Percentiles rank a stretch among this genome's conserved stretches.
phyloP scores from a whole-genome alignment of 1,284 basidiomycete genomes.

The Porogramme epimiltina region DNA sequence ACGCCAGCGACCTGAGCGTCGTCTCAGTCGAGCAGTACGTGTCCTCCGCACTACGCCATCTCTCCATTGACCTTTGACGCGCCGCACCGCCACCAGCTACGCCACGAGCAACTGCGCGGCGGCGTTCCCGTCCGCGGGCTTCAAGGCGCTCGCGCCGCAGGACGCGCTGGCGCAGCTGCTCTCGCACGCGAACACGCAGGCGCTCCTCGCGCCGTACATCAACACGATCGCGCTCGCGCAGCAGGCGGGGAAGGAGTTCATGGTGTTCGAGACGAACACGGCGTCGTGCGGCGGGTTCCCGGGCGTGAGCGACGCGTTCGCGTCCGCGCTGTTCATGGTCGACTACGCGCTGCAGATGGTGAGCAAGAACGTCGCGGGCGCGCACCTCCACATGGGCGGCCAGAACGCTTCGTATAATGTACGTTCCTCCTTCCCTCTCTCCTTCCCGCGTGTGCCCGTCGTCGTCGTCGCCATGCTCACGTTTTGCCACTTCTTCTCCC shows the following conservation, averaged over 20 bases:
- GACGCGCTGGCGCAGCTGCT: slow-evolving; percentile 57
- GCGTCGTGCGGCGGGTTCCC: slow-evolving; percentile 82
- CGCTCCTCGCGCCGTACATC: slow-evolving; percentile 52
- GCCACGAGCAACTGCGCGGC: slow-evolving; percentile 43
- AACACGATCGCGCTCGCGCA: slow-evolving; percentile 49
- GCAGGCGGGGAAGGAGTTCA: slow-evolving; percentile 41
- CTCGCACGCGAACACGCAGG: slow-evolving; percentile 51
- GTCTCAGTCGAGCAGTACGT: slow-evolving; percentile 53
- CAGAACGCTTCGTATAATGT: slow-evolving; percentile 71
- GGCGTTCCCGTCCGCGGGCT: slow-evolving; percentile 32
- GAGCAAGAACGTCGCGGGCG: slow-evolving; percentile 57
- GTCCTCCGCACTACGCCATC: background rate
- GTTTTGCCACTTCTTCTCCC: too few species aligned
- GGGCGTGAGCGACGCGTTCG: slow-evolving; percentile 68
- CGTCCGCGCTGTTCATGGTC: slow-evolving; percentile 46
- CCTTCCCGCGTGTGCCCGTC: background rate
- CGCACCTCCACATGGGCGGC: slow-evolving; percentile 66
- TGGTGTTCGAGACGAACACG: slow-evolving; percentile 83
- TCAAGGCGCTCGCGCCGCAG: slow-evolving; percentile 46
- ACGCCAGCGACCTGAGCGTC: slow-evolving; percentile 38
- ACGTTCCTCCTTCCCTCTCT: slow-evolving; percentile 25
- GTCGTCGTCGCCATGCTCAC: background rate
- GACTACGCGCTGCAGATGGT: slow-evolving; percentile 47
- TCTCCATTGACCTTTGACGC: background rate
- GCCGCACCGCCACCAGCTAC: slow-evolving; percentile 38